phyloP scores from a whole-genome alignment of 805 yeast genomes.

The Yarrowia deformans region DNA sequence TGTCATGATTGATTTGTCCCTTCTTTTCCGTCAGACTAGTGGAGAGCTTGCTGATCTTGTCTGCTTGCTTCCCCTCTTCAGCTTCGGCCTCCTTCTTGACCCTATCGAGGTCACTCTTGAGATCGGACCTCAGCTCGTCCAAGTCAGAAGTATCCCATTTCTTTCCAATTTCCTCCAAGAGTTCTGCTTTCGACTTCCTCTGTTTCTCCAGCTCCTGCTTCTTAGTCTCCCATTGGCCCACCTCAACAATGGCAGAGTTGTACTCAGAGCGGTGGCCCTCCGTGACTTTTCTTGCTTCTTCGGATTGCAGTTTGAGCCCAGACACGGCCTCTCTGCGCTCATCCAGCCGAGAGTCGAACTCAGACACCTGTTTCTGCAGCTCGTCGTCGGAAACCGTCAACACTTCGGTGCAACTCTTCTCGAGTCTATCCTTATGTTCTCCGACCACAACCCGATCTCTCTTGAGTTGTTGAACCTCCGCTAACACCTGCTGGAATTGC shows the following conservation, averaged over 20 bases:
- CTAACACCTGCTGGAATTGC: conserved; percentile 75
- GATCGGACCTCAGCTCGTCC: not conserved
- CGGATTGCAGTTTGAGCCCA: conserved; percentile 45
- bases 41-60: not conserved
- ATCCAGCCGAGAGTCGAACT: conserved; percentile 14
- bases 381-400: conserved; percentile 56
- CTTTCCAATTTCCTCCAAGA: not conserved
- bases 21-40: conserved; percentile 10
- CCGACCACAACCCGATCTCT: conserved; percentile 56
- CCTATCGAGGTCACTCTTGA: conserved; percentile 11
- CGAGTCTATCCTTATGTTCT: conserved; percentile 62
- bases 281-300: conserved; percentile 46
- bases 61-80: conserved; percentile 29
- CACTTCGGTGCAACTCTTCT: conserved; percentile 54
- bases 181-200: not conserved
- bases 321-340: conserved; percentile 44
- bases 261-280: conserved; percentile 49
- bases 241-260: conserved; percentile 54
- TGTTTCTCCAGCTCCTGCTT: conserved; percentile 3
- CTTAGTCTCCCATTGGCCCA: conserved; percentile 64
- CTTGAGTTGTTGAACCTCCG: conserved; percentile 64
- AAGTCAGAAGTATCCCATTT: not conserved
- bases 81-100: conserved; percentile 41
- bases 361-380: conserved; percentile 47
- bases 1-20: conserved; percentile 9